Percentiles rank a stretch among this genome's conserved stretches.
phyloP scores from a whole-genome alignment of 306 rosid species.

The Inga leiocalycina region DNA sequence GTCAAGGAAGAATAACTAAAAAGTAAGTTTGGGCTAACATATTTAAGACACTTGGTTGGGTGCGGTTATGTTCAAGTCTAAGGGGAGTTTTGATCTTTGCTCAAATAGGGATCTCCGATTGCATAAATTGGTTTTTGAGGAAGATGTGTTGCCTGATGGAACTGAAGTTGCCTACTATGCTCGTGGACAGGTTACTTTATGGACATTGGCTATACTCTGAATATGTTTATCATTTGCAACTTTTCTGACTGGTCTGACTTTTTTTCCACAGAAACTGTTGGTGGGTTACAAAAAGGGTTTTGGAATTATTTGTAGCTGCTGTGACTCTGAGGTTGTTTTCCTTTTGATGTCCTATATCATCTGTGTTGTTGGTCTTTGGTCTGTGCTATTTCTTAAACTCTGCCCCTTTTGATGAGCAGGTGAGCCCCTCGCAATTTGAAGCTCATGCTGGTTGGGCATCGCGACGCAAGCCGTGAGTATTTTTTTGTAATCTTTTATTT shows the following conservation, averaged over 20 bases:
- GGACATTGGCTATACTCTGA: slow-evolving; percentile 6
- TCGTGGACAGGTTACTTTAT: slow-evolving; percentile 68
- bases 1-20: slow-evolving; percentile 80
- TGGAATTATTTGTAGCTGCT: slow-evolving; percentile 78
- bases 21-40: slow-evolving; percentile 57
- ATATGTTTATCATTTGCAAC: slow-evolving; percentile 4
- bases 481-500: slow-evolving; percentile 26
- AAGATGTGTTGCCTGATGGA: slow-evolving; percentile 77
- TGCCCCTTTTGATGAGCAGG: slow-evolving; percentile 46
- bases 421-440: slow-evolving; percentile 93
- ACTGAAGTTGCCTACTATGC: slow-evolving; percentile 80
- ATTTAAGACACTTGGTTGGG: neutral
- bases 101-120: slow-evolving; percentile 73
- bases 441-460: slow-evolving; percentile 96
- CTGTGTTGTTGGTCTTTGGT: slow-evolving; percentile 26
- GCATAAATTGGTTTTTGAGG: slow-evolving; percentile 91
- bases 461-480: slow-evolving; percentile 97
- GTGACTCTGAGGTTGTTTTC: slow-evolving; percentile 65
- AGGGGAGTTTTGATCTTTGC: slow-evolving; percentile 5
- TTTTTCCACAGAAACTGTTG: slow-evolving; percentile 63
- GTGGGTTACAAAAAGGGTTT: slow-evolving; percentile 77
- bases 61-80: neutral
- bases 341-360: slow-evolving; percentile 13
- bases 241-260: slow-evolving; percentile 38
- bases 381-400: neutral